Conservation (phyloP, 2,329 filamentous ascomycete species). For the Neopestalotiopsis clavispora region DNA sequence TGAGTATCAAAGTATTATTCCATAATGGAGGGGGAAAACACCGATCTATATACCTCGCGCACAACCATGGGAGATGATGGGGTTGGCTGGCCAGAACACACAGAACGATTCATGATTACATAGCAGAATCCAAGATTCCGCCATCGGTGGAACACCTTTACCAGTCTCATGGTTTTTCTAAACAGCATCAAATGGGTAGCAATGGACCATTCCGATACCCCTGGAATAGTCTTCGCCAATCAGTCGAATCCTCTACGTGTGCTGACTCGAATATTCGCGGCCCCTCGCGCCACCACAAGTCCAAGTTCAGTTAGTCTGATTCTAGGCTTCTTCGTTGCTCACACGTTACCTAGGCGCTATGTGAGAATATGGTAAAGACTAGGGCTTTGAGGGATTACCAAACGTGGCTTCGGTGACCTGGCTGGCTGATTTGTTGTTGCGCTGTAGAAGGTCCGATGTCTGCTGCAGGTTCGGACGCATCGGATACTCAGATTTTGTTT, state of each 20-base stretch:
- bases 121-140: neutral
- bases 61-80: neutral
- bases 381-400: neutral
- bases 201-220: neutral
- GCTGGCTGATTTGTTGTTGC: neutral
- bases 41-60: neutral
- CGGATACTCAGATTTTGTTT: neutral
- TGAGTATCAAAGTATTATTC: neutral
- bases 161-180: neutral
- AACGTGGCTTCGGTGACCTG: neutral
- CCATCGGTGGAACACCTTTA: neutral
- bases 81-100: neutral
- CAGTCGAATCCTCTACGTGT: neutral
- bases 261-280: slow-evolving; percentile 1
- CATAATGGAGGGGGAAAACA: neutral
- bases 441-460: neutral
- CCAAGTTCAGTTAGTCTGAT: neutral
- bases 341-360: neutral
- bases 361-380: neutral
- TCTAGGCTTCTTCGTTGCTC: neutral
- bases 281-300: neutral
- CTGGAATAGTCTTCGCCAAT: neutral
- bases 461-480: neutral
- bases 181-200: neutral
- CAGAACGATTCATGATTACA: neutral